phyloP scores from a whole-genome alignment of 805 yeast genomes.

The Saccharomycopsis synnaedendra region DNA sequence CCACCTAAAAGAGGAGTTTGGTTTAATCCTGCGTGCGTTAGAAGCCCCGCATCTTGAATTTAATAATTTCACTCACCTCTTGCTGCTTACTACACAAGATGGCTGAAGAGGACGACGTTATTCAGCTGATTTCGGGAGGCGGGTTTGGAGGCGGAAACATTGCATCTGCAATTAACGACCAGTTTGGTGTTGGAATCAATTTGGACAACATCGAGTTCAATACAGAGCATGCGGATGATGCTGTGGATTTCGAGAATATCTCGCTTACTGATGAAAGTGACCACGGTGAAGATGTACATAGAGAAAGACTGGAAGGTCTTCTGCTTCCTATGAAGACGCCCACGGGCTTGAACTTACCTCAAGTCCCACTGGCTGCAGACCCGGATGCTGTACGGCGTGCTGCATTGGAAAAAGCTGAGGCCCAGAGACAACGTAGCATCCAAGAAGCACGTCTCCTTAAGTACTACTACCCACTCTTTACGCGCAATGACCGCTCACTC shows the following conservation, averaged over 20 bases:
- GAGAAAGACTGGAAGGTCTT: neutral
- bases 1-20: too few species aligned
- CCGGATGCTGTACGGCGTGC: neutral
- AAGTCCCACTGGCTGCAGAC: neutral
- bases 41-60: too few species aligned
- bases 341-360: neutral
- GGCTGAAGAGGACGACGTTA: constrained; percentile 3
- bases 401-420: neutral
- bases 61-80: neutral
- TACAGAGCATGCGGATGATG: constrained; percentile 76
- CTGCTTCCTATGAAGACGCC: neutral
- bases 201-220: constrained; percentile 15
- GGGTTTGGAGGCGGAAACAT: constrained; percentile 11
- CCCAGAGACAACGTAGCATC: constrained; percentile 12
- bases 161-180: constrained; percentile 8
- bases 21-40: too few species aligned
- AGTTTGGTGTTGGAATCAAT: constrained; percentile 12
- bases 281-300: constrained; percentile 9
- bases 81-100: neutral
- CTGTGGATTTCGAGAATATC: constrained; percentile 78
- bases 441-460: constrained; percentile 25
- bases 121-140: neutral
- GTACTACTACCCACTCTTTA: constrained; percentile 53
- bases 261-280: constrained; percentile 17
- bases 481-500: constrained; percentile 35